Evolutionary conservation across 2,329 filamentous ascomycete species (phyloP), one percentile per base, ranked within the genome.

Genomic region (Epichloe aotearoae): DNA sequence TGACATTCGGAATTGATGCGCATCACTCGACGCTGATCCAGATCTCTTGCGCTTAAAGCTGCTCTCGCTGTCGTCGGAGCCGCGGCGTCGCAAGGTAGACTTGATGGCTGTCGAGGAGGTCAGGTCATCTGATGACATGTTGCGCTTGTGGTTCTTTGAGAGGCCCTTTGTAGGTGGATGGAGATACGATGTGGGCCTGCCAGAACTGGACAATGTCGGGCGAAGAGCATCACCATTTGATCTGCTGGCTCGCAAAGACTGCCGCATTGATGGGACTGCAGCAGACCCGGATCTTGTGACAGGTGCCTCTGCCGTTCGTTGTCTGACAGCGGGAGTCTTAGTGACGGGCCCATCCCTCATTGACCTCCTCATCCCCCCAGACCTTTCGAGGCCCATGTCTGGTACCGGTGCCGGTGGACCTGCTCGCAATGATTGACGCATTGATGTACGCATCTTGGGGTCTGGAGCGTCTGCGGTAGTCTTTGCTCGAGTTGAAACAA

Each of bases 11-110:
- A 95, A 87, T 1, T 71, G 75, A 49, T 80, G 76, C 0, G 73
- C 73, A 42, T 73, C 66, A 40, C 67, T n/a, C 10, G 33, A 49
- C 7, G 34, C 66, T 5, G 65, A 62, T 48, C 69, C 62, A 38
- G 75, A 68, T 54, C 77, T 76, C 42, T 72, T 67, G 30, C 87
- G 83, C 61, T 79, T 84, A 70, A 95, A 95, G 63, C 88, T 95
- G 67, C 86, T 95, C 43, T 87, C 83, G 59, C 84, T 88, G 30
- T 77, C 82, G 56, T 82, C 80, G 0, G 83, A 86, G 17, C 69
- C 73, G 10, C 71, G 75, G 2, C 82, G 75, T 52, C 70, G 68
- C 8, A 80, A 65, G 5, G 60, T 57, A 12, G 72, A 59, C 42
- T 62, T 64, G 36, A 59, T 52, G 26, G 55, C 50, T 38, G 58